phyloP scores from a whole-genome alignment of 345 rosid species.

The Salix exigua region DNA sequence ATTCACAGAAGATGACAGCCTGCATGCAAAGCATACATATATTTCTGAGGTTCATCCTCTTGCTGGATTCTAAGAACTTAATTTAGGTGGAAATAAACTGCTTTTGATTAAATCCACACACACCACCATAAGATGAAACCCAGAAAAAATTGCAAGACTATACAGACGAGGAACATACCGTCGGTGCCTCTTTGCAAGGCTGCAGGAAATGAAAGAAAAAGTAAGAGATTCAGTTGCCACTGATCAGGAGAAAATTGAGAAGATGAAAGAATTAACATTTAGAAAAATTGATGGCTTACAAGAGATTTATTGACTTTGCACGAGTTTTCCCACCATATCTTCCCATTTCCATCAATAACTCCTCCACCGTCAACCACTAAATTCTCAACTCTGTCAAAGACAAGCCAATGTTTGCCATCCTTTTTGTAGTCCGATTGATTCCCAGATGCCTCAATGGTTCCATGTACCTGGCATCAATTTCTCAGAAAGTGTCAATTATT shows the following conservation, averaged over 20 bases:
- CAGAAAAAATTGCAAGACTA: background rate
- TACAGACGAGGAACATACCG: slow-evolving; percentile 44
- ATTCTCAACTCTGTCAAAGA: slow-evolving; percentile 44
- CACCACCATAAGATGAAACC: background rate
- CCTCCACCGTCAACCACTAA: slow-evolving; percentile 62
- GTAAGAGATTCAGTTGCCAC: background rate
- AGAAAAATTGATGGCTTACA: slow-evolving; percentile 29
- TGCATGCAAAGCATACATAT: slow-evolving; percentile 26
- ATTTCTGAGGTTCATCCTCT: background rate
- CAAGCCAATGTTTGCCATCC: slow-evolving; percentile 57
- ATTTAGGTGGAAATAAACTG: too few relatives aligned
- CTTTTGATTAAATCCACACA: too few relatives aligned
- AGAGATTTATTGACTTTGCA: slow-evolving; percentile 67
- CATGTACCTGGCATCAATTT: slow-evolving; percentile 42
- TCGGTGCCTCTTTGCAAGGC: slow-evolving; percentile 82
- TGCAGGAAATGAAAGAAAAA: slow-evolving; percentile 30
- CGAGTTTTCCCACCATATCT: slow-evolving; percentile 83
- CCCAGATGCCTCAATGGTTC: slow-evolving; percentile 59
- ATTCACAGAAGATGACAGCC: slow-evolving; percentile 67
- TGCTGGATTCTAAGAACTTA: too few relatives aligned
- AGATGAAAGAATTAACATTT: background rate
- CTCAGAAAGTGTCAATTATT: background rate
- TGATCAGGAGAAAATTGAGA: background rate
- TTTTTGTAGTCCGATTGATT: slow-evolving; percentile 47
- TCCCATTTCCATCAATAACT: slow-evolving; percentile 68